A percentile compares a stretch with the other conserved stretches of the same genome.
phyloP scores from a whole-genome alignment of 805 yeast genomes.

The Wickerhamiella hasegawae region DNA sequence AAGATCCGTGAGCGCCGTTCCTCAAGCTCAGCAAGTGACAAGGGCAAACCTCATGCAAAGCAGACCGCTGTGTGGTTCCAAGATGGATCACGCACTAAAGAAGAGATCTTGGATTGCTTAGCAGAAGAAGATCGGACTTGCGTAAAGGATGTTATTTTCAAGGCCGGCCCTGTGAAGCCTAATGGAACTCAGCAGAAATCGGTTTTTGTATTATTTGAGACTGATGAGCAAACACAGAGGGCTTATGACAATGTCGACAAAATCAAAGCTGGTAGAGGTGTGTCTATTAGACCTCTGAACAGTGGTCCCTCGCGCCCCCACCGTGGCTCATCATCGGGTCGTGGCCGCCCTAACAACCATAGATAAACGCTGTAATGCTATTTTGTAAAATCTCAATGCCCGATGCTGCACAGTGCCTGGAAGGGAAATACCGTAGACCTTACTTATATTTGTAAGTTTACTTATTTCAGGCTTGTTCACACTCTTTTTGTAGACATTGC shows the following conservation, averaged over 20 bases:
- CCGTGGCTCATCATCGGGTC: too few species aligned
- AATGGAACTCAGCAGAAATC: slow-evolving; percentile 21
- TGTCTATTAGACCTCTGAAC: too few species aligned
- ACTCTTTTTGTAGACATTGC: too few species aligned
- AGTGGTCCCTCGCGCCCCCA: too few species aligned
- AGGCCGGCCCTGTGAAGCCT: slow-evolving; percentile 10
- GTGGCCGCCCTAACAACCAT: too few species aligned
- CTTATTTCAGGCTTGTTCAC: too few species aligned
- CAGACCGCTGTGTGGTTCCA: slow-evolving; percentile 27
- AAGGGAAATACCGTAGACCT: too few species aligned
- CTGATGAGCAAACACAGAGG: slow-evolving; percentile 22
- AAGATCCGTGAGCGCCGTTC: slow-evolving; percentile 1
- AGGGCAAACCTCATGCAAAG: slow-evolving; percentile 2
- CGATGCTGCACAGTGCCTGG: too few species aligned
- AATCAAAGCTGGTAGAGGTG: slow-evolving; percentile 10
- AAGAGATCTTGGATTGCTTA: slow-evolving; percentile 19
- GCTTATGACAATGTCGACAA: slow-evolving; percentile 23
- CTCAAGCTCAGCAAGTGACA: not conserved
- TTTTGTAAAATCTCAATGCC: too few species aligned
- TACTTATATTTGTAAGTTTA: too few species aligned
- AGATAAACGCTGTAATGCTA: too few species aligned
- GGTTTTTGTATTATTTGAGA: slow-evolving; percentile 21
- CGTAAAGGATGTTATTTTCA: slow-evolving; percentile 19
- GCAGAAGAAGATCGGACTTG: slow-evolving; percentile 19
- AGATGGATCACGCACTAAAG: slow-evolving; percentile 22